A percentile compares a stretch with the other conserved stretches of the same genome.
phyloP scores from a whole-genome alignment of 306 rosid genomes.

The Quercus robur region DNA sequence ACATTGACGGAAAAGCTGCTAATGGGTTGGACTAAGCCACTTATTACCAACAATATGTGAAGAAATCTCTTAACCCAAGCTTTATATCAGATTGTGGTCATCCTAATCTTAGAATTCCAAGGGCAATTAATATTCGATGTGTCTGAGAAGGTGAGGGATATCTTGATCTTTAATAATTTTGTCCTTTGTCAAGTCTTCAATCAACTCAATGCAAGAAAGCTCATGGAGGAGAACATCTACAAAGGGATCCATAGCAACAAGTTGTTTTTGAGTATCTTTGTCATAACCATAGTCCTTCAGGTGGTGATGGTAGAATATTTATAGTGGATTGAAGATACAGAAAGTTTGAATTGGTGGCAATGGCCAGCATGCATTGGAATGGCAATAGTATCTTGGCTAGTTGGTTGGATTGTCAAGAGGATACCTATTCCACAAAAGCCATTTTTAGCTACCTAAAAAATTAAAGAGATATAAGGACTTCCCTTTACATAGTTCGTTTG shows the following conservation, averaged over 20 bases:
- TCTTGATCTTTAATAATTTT: slow-evolving; percentile 11
- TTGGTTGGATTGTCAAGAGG: slow-evolving; percentile 12
- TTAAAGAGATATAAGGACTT: background rate
- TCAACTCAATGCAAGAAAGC: slow-evolving; percentile 20
- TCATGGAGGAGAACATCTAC: slow-evolving; percentile 12
- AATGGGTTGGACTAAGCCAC: slow-evolving; percentile 8
- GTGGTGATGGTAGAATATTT: slow-evolving; percentile 20
- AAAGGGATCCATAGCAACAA: slow-evolving; percentile 11
- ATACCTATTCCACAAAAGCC: background rate
- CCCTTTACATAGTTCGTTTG: too few relatives aligned
- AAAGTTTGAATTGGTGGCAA: slow-evolving; percentile 19
- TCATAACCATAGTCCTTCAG: slow-evolving; percentile 3
- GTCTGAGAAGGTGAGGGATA: background rate
- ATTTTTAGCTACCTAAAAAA: background rate
- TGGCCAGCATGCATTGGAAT: background rate
- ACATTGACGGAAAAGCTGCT: slow-evolving; percentile 22
- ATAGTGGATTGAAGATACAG: slow-evolving; percentile 7
- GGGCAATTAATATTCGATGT: background rate
- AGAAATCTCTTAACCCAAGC: slow-evolving; percentile 10
- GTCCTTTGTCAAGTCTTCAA: slow-evolving; percentile 16
- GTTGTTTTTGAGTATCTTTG: slow-evolving; percentile 9
- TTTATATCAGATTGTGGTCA: slow-evolving; percentile 2
- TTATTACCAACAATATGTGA: slow-evolving; percentile 18
- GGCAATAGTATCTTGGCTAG: slow-evolving; percentile 11
- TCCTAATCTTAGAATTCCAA: background rate